phyloP scores from a whole-genome alignment of 2,329 filamentous ascomycete species.

The Arachnopeziza araneosa region DNA sequence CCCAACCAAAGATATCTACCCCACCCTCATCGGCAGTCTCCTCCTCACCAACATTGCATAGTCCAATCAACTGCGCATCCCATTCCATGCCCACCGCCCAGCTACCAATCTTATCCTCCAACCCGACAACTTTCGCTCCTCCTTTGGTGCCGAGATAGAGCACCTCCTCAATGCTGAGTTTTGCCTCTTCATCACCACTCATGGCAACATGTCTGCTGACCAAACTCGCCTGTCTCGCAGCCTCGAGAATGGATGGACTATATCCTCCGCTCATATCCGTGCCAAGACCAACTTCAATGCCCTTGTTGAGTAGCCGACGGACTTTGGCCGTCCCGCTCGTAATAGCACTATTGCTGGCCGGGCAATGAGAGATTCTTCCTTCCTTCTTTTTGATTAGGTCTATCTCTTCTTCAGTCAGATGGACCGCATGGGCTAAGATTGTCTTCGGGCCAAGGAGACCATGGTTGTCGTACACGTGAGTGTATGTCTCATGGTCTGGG shows the following conservation, averaged over 20 bases:
- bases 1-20: conserved; percentile 88
- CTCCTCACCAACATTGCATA: conserved; percentile 43
- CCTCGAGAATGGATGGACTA: conserved; percentile 72
- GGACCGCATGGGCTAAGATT: conserved; percentile 80
- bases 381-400: conserved; percentile 53
- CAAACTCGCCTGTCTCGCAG: conserved; percentile 74
- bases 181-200: conserved; percentile 43
- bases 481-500: conserved; percentile 58
- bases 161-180: conserved; percentile 79
- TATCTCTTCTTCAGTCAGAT: conserved; percentile 64
- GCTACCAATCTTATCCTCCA: conserved; percentile 65
- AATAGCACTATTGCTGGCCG: conserved; percentile 77
- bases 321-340: conserved; percentile 75
- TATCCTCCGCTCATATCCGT: conserved; percentile 92
- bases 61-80: conserved; percentile 78
- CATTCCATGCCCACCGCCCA: conserved; percentile 86
- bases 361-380: conserved; percentile 77
- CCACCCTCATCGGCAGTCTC: conserved; percentile 45
- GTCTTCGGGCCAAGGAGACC: conserved; percentile 67
- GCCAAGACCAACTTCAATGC: conserved; percentile 76
- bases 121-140: conserved; percentile 73
- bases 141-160: conserved; percentile 84
- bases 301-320: conserved; percentile 65
- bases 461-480: conserved; percentile 70
- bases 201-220: conserved; percentile 69